phyloP scores from a whole-genome alignment of 768 basidiomycete species.

The Heimioporus sp. region DNA sequence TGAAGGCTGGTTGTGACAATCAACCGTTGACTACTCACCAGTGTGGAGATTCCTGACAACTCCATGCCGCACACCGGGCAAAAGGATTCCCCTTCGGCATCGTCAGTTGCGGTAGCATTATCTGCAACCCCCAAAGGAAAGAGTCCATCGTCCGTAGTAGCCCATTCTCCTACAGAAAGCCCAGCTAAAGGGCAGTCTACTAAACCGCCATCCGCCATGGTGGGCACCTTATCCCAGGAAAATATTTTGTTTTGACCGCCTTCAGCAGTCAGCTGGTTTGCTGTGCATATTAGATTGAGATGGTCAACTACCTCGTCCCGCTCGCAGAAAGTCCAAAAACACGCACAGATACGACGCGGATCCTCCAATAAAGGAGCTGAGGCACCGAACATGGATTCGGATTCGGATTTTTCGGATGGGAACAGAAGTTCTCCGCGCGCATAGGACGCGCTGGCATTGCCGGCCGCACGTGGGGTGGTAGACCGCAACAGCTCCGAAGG shows the following conservation, averaged over 20 bases:
- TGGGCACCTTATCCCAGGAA: not conserved
- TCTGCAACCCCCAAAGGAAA: conserved; percentile 32
- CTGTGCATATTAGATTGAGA: conserved; percentile 5
- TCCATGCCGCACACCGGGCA: conserved; percentile 28
- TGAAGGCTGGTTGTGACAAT: conserved; percentile 4
- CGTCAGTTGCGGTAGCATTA: conserved; percentile 17
- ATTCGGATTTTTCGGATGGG: not conserved
- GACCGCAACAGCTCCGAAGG: conserved; percentile 26
- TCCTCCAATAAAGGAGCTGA: conserved; percentile 15
- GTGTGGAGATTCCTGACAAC: conserved; percentile 4
- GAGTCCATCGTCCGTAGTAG: conserved; percentile 70
- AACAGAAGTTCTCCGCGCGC: too few species aligned
- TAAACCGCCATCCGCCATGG: not conserved
- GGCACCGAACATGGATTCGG: conserved; percentile 16
- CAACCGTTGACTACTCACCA: conserved; percentile 29
- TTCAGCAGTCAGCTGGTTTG: not conserved
- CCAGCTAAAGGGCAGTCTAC: not conserved
- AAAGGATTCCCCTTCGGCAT: conserved; percentile 17
- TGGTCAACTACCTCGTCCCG: not conserved
- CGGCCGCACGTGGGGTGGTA: not conserved
- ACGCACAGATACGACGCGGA: conserved; percentile 10
- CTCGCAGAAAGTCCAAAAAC: not conserved
- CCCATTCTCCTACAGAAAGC: conserved; percentile 56
- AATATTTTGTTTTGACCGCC: not conserved
- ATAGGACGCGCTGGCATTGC: not conserved